Evolutionary conservation across 2,329 filamentous ascomycete genomes (phyloP), one percentile per base, ranked within the genome.

Genomic region (Rutstroemia sp.): DNA sequence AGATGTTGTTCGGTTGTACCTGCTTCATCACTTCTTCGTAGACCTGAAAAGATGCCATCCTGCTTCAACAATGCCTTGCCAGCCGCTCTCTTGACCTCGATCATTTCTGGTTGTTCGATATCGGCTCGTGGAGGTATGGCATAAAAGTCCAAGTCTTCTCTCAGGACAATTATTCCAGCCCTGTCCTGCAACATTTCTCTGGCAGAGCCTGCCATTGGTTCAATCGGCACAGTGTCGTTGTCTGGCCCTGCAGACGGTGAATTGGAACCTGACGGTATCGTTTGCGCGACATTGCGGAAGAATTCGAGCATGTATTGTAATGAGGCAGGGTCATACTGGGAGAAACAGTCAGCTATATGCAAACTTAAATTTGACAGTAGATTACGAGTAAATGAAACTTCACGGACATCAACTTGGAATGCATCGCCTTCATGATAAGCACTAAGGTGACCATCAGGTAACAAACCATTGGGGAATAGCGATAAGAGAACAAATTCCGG

Each of bases 281-380:
- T 94, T 73, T 96, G 91, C 54, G 94, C 94, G 61, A 99, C 92
- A 63, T 86, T 86, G 62, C 94, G 88, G 78, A 99, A 99, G 74
- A 99, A 99, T 67, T 96, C 92, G 62, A 99, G 83, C 94, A 99
- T 99, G 76, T 97, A 99, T 74, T 97, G 91, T 55, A 99, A 82
- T 48, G 92, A 97, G 53, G 86, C 86, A 23, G 94, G 92, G 73
- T 99, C 94, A 75, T 97, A 99, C 94, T 99, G 75, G 65, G 73
- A 61, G 62, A 58, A 65, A 64, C 62, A 64, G 73, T 76, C 67
- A 76, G 73, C 70, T 71, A 70, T 73, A 65, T 69, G 50, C 53
- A 73, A 69, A 67, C 72, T 65, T 65, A 70, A 68, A 71, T 74
- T 73, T 60, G 60, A 56, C 51, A 68, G 61, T 57, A 68, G 59